Evolutionary conservation across 1,139 yeast genomes (phyloP).

Genomic region (Entelexis paramagnoliae): DNA sequence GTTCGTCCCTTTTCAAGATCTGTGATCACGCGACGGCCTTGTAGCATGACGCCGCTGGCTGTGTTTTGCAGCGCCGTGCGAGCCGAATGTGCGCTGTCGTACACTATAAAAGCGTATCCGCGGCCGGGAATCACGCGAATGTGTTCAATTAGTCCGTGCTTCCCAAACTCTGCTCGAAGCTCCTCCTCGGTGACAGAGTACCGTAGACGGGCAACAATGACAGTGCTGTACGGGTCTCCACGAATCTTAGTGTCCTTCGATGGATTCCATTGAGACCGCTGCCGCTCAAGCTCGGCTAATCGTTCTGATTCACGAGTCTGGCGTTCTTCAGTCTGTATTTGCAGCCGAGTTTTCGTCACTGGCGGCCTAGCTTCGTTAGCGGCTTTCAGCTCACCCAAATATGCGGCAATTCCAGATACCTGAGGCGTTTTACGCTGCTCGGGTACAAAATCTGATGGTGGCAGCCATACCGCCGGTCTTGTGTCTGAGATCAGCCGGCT

Average conservation of each 20-base stretch:
- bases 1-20: constrained; percentile 81
- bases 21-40: constrained; percentile 50
- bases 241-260: constrained; percentile 48
- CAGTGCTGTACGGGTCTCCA: constrained; percentile 69
- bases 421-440: neutral
- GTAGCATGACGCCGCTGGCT: constrained; percentile 42
- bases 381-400: neutral
- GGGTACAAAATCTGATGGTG: neutral
- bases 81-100: constrained; percentile 49
- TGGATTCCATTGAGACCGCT: constrained; percentile 44
- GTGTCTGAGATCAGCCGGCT: neutral
- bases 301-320: constrained; percentile 30
- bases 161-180: constrained; percentile 49
- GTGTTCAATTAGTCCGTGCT: constrained; percentile 60
- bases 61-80: constrained; percentile 48
- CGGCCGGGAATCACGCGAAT: constrained; percentile 57
- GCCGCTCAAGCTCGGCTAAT: constrained; percentile 31
- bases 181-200: constrained; percentile 62
- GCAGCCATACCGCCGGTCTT: constrained; percentile 7
- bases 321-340: constrained; percentile 31
- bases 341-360: constrained; percentile 33
- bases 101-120: constrained; percentile 82
- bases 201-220: constrained; percentile 64
- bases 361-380: neutral
- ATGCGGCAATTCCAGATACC: neutral